Conservation (phyloP, 1,284 basidiomycete species). For the Ganoderma resinaceum region DNA sequence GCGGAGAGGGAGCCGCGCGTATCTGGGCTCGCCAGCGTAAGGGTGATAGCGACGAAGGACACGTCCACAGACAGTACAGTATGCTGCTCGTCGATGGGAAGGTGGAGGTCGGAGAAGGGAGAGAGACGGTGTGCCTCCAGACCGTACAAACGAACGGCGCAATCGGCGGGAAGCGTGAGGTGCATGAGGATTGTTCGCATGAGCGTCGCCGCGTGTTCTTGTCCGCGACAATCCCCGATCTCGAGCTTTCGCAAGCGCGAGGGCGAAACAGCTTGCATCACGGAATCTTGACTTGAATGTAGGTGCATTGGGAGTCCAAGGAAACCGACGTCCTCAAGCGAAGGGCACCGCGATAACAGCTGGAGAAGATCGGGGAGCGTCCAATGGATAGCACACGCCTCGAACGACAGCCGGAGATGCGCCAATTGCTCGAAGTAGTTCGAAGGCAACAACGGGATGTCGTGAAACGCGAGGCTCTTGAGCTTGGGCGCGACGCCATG, state of each 20-base stretch:
- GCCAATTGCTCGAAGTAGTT: slow-evolving; percentile 16
- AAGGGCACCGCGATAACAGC: slow-evolving; percentile 10
- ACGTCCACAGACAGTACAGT: slow-evolving; percentile 17
- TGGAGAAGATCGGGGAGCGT: slow-evolving; percentile 15
- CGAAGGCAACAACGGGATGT: slow-evolving; percentile 25
- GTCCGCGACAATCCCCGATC: slow-evolving; percentile 18
- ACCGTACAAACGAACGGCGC: slow-evolving; percentile 19
- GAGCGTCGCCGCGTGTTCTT: slow-evolving; percentile 11
- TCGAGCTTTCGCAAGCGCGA: slow-evolving; percentile 14
- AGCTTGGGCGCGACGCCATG: slow-evolving; percentile 19
- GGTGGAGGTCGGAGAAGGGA: slow-evolving; percentile 5
- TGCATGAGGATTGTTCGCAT: slow-evolving; percentile 16
- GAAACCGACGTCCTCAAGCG: slow-evolving; percentile 9
- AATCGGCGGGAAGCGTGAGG: slow-evolving; percentile 13
- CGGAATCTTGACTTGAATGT: slow-evolving; percentile 1
- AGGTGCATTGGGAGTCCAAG: slow-evolving; percentile 23
- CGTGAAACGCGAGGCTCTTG: slow-evolving; percentile 20
- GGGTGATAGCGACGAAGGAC: slow-evolving; percentile 12
- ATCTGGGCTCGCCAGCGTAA: slow-evolving; percentile 7
- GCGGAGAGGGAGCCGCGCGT: slow-evolving; percentile 8
- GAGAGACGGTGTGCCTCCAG: slow-evolving; percentile 11
- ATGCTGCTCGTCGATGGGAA: neutral
- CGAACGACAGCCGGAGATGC: slow-evolving; percentile 17
- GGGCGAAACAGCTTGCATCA: neutral
- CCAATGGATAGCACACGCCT: slow-evolving; percentile 10